Base-by-base conservation (phyloP, 2,329 filamentous ascomycete species). In the Ceratocystis cubensis region DNA sequence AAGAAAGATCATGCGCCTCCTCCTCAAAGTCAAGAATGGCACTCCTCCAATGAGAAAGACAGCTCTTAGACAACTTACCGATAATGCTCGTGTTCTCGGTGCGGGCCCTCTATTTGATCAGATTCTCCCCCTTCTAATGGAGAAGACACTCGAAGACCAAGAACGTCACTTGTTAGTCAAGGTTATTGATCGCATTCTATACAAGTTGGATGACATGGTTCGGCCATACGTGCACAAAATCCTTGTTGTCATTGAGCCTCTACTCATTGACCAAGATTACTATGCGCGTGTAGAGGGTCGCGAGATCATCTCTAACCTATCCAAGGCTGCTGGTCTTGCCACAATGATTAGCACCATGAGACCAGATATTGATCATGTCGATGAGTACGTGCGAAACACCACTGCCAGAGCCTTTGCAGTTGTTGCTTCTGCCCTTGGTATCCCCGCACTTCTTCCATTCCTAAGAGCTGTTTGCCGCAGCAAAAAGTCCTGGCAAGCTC, bases 341-440 rank as follows among this genome's bases (percentile, higher is more conserved):
- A 94, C 95, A 71, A 99, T 99, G 94, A 99, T 99, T 75, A 96
- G 91, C 77, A 96, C 92, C 7, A 99, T 99, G 94, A 84, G 94
- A 73, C 95, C 94, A 0, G 94, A 99, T 82, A 96, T 99, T 70
- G 94, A 99, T 72, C 94, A 99, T 72, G 89, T 95, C 30, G 94
- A 99, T 72, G 94, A 99, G 75, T 99, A 99, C 74, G 95, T 99
- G 13, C 86, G 94, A 74, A 99, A 99, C 77, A 99, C 94, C 1
- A 99, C 94, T 1, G 94, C 94, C 65, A 84, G 94, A 79, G 94
- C 94, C 1, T 99, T 99, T 74, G 94, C 94, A 30, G 94, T 99
- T 5, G 94, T 99, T 46, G 94, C 94, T 1, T 96, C 93, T 22
- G 94, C 94, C 20, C 84, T 99, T 5, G 94, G 94, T 62, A 99